Evolutionary conservation across 2,329 filamentous ascomycete species (phyloP).

Genomic region (Purpureocillium takamizusanense): DNA sequence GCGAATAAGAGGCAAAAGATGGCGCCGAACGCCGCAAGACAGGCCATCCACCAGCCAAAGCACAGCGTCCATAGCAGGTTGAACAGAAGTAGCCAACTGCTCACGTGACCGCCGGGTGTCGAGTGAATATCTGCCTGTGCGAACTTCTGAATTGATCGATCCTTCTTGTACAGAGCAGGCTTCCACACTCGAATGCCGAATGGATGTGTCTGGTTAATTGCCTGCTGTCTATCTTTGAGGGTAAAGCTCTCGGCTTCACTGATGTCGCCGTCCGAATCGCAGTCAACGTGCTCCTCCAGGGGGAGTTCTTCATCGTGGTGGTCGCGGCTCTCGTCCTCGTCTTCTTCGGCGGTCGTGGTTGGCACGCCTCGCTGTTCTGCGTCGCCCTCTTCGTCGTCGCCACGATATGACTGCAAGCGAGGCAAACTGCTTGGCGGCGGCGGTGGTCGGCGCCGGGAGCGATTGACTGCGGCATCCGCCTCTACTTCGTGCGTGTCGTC

Average conservation of each 20-base stretch:
- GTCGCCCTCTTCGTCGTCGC: slow-evolving; percentile 14
- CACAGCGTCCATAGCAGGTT: slow-evolving; percentile 84
- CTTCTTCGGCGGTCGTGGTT: slow-evolving; percentile 8
- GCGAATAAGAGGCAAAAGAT: slow-evolving; percentile 71
- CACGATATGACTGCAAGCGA: slow-evolving; percentile 30
- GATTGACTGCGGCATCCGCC: slow-evolving; percentile 42
- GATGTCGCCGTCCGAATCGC: slow-evolving; percentile 60
- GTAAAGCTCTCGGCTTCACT: slow-evolving; percentile 98
- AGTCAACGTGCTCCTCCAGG: slow-evolving; percentile 41
- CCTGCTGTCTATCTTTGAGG: slow-evolving; percentile 89
- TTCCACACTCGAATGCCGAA: slow-evolving; percentile 99
- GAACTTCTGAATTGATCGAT: slow-evolving; percentile 88
- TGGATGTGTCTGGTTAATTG: slow-evolving; percentile 97
- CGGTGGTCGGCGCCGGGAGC: slow-evolving; percentile 23
- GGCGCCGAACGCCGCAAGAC: slow-evolving; percentile 66
- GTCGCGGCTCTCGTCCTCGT: slow-evolving; percentile 13
- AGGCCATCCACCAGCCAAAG: slow-evolving; percentile 94
- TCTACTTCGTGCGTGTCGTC: slow-evolving; percentile 78
- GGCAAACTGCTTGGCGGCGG: slow-evolving; percentile 23
- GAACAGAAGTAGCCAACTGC: slow-evolving; percentile 74
- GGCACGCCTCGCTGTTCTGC: slow-evolving; percentile 7
- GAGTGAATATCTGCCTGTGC: slow-evolving; percentile 97
- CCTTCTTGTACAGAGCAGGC: slow-evolving; percentile 95
- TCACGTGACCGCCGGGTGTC: slow-evolving; percentile 79
- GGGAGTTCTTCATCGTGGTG: slow-evolving; percentile 27